These are phyloP conservation scores for Aspergillus sp. DNA, from an alignment of 2,329 filamentous ascomycete species.

Conservation along the genomic window DNA sequence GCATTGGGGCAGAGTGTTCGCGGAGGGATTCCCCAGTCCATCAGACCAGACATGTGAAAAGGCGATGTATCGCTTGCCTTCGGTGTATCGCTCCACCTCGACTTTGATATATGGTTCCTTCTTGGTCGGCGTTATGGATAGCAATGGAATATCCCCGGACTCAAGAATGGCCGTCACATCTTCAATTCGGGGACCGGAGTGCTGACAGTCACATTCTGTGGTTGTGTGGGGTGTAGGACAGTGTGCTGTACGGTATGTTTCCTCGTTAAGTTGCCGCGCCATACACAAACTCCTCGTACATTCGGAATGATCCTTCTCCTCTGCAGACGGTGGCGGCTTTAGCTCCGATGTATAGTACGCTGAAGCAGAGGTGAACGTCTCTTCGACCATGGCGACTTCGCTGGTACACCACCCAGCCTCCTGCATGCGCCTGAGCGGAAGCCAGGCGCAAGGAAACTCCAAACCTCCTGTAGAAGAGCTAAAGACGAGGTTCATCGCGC, in stretches of 20 bases:
- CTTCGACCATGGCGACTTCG: slow-evolving; percentile 5
- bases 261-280: slow-evolving; percentile 6
- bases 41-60: slow-evolving; percentile 12
- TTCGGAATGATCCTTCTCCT: neutral
- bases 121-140: slow-evolving; percentile 1
- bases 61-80: slow-evolving; percentile 2
- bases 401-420: slow-evolving; percentile 1
- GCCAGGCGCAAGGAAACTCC: slow-evolving; percentile 5
- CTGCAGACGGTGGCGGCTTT: neutral
- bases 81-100: neutral
- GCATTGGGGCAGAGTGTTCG: slow-evolving; percentile 2
- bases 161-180: neutral
- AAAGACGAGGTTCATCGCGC: neutral
- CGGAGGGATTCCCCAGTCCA: slow-evolving; percentile 4
- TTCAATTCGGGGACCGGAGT: neutral
- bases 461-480: neutral
- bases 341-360: slow-evolving; percentile 2
- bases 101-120: slow-evolving; percentile 1
- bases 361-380: slow-evolving; percentile 1
- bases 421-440: slow-evolving; percentile 5
- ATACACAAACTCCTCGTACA: slow-evolving; percentile 1
- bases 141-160: neutral
- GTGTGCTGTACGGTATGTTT: slow-evolving; percentile 2
- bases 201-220: neutral
- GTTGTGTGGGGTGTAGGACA: neutral